Evolutionary conservation across 768 basidiomycete genomes (phyloP), one percentile per base, ranked within the genome.

Genomic region (Hygrophorus pudorinus): DNA sequence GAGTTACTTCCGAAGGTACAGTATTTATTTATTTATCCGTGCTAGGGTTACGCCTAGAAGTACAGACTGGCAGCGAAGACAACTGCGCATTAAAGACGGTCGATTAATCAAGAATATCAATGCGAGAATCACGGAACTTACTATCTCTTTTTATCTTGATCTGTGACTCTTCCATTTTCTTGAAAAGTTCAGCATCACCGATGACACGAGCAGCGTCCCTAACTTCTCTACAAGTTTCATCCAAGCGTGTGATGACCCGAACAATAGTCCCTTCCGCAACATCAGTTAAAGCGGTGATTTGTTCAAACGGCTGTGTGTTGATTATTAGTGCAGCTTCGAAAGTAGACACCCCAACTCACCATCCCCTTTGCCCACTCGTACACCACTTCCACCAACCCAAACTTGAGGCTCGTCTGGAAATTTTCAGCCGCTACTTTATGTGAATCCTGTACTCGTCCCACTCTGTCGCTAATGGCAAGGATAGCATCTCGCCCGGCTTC

Each of bases 281-380:
- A 59, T 98, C 96, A 0, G 96, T 99, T 47, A 99, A 65, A 2
- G 75, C 63, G 1, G 89, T 90, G 52, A 99, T 94, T 59, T 98
- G 85, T 56, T 92, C 81, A 60, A 99, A 99, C 1, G 96, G 89
- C 94, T 99, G 53, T 28, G 21, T 34, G 17, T 35, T 13, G 16
- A 38, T 20, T 6, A 38, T 52, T 29, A 49, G 30, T 9, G 14
- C 28, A 44, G 34, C 18, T 30, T 27, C 16, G 11, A 27, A 21
- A 12, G 18, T 3, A 30, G 29, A 39, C 33, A 13, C 10, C 14
- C 9, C n/a, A 41, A 49, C 79, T 53, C 53, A 94, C 94, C 93
- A 94, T 97, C 43, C 96, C 96, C 60, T 85, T 90, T 0, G 96
- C 93, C 96, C 96, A 99, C 62, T 98, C 96, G 57, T 98, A 97